phyloP scores from a whole-genome alignment of 129 eudicot genomes.

The Mikania micrantha region DNA sequence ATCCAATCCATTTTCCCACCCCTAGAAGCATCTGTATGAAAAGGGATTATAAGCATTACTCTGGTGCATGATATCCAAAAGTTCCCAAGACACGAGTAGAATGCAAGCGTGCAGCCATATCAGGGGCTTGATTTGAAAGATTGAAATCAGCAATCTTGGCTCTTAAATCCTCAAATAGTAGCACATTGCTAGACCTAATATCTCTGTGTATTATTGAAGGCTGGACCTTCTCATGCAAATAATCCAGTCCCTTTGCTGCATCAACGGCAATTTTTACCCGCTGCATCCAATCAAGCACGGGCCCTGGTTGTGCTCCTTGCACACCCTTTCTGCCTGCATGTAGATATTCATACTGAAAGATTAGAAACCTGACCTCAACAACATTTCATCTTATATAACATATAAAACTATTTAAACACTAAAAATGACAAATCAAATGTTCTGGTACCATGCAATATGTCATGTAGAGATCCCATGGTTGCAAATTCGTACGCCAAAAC shows the following conservation, averaged over 20 bases:
- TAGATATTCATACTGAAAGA: background rate
- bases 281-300: slow-evolving; percentile 92
- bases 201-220: slow-evolving; percentile 89
- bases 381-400: background rate
- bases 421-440: background rate
- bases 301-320: slow-evolving; percentile 98
- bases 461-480: slow-evolving; percentile 84
- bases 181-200: slow-evolving; percentile 89
- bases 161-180: slow-evolving; percentile 72
- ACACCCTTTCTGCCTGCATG: slow-evolving; percentile 89
- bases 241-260: slow-evolving; percentile 92
- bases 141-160: slow-evolving; percentile 95
- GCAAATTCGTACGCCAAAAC: slow-evolving; percentile 79
- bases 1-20: background rate
- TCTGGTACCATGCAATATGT: slow-evolving; percentile 61
- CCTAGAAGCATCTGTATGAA: background rate
- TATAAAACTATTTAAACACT: background rate
- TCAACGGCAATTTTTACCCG: slow-evolving; percentile 89
- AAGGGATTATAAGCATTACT: slow-evolving; percentile 46
- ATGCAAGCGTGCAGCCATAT: slow-evolving; percentile 97
- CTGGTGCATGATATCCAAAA: slow-evolving; percentile 95
- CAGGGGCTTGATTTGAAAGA: slow-evolving; percentile 94
- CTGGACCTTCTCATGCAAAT: slow-evolving; percentile 83
- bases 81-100: slow-evolving; percentile 95
- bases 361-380: background rate